Evolutionary conservation across 2,329 filamentous ascomycete species (phyloP), one percentile per base, ranked within the genome.

Genomic region (Fusarium globosum): DNA sequence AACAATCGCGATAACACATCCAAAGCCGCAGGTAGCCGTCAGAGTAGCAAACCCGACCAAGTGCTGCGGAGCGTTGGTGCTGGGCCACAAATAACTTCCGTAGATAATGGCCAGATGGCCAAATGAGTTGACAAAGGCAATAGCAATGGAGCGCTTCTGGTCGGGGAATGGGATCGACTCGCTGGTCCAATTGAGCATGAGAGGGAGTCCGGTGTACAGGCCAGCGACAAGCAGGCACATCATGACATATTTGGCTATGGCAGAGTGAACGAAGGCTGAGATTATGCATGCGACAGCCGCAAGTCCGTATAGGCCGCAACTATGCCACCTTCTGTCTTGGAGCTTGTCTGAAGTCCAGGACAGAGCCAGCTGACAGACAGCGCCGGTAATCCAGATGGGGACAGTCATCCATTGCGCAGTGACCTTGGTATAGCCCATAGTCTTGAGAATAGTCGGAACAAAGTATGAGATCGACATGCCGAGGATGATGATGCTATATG

Each of bases 381-480:
- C 45, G 4, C 63, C 64, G 1, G 61, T 58, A 0, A 48, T 52
- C 41, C 67, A 74, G 5, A 74, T 61, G 4, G 71, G 68, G 0
- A 69, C 68, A 0, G 60, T 69, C 65, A 74, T 74, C 51, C 67
- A 72, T 30, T 69, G 71, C 0, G 85, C 86, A 41, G 82, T 84
- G 46, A 81, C 61, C 4, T 69, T 72, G 65, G 84, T 69, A 71
- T 87, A 88, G 23, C 86, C 86, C 4, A 88, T 81, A 0, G 83
- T 84, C 26, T 83, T 78, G 33, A 87, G 85, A 23, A 88, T 83
- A 0, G 86, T 87, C 0, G 87, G 87, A 69, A 88, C 87, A 73
- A 88, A 88, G 79, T 88, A 88, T 12, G 85, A 86, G 23, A 88
- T 83, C 1, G 86, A 81, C 53, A 84, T 85, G 3, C 85, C 85